Evolutionary conservation across 2,329 filamentous ascomycete genomes (phyloP).

Genomic region (Pseudocercospora crystallina): DNA sequence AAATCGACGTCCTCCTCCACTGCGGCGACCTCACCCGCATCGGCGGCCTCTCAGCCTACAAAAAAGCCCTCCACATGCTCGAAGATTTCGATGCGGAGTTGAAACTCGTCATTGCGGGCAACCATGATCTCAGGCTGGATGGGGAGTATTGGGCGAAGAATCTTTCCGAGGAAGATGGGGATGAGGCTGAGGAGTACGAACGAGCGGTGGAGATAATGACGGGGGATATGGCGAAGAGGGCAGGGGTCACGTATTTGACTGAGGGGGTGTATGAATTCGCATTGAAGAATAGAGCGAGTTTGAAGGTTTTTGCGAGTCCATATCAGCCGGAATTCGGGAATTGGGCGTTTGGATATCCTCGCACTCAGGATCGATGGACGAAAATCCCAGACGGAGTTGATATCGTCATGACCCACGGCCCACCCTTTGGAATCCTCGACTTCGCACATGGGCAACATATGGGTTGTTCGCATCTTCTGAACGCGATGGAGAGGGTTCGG

Average conservation of each 20-base stretch:
- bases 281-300: conserved; percentile 46
- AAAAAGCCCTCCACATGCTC: conserved; percentile 28
- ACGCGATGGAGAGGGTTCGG: conserved; percentile 48
- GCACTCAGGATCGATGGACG: conserved; percentile 40
- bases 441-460: background rate
- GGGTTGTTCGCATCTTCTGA: conserved; percentile 55
- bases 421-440: conserved; percentile 32
- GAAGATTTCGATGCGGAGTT: conserved; percentile 30
- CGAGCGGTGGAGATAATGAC: conserved; percentile 17
- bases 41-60: conserved; percentile 29
- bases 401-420: conserved; percentile 42
- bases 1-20: conserved; percentile 40
- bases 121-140: conserved; percentile 35
- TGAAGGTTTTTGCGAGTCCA: conserved; percentile 53
- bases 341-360: conserved; percentile 57
- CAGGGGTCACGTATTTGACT: conserved; percentile 54
- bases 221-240: conserved; percentile 34
- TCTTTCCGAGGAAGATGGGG: conserved; percentile 28
- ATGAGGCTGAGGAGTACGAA: conserved; percentile 28
- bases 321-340: conserved; percentile 54
- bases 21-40: conserved; percentile 39
- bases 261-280: conserved; percentile 51
- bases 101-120: conserved; percentile 38
- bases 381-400: conserved; percentile 29
- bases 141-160: conserved; percentile 38